Evolutionary conservation across 2,329 filamentous ascomycete species (phyloP).

Genomic region (Claviceps sorghi): DNA sequence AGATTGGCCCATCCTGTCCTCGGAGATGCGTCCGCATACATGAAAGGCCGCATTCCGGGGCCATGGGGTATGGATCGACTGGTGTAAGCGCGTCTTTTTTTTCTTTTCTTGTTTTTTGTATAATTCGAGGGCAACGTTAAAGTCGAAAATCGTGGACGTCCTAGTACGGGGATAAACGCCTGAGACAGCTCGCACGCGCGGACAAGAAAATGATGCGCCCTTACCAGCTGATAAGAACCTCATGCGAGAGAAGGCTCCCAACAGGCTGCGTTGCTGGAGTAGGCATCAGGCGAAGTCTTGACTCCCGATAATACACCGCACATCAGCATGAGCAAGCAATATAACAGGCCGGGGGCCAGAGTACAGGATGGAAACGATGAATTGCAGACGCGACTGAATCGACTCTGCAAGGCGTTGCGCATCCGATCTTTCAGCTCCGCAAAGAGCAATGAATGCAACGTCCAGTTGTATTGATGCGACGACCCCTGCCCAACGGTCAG

Average conservation of each 20-base stretch:
- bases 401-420: slow-evolving; percentile 2
- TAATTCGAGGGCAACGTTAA: background rate
- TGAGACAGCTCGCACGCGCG: background rate
- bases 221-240: background rate
- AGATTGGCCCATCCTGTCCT: slow-evolving; percentile 2
- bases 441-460: background rate
- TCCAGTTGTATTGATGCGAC: slow-evolving; percentile 1
- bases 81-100: background rate
- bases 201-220: background rate
- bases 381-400: slow-evolving; percentile 1
- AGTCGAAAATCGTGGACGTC: background rate
- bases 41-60: slow-evolving; percentile 4
- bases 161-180: background rate
- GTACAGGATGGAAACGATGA: slow-evolving; percentile 1
- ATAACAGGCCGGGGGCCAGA: background rate
- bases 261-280: background rate
- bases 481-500: background rate
- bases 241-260: background rate
- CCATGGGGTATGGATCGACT: slow-evolving; percentile 2
- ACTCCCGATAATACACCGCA: background rate
- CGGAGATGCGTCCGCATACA: slow-evolving; percentile 5
- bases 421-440: slow-evolving; percentile 5
- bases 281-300: background rate
- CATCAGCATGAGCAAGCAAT: background rate
- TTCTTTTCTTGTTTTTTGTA: background rate